These are phyloP conservation scores for Trichomonas gallinae DNA, from an alignment of 208 protist genomes.

Conservation along the genomic window DNA sequence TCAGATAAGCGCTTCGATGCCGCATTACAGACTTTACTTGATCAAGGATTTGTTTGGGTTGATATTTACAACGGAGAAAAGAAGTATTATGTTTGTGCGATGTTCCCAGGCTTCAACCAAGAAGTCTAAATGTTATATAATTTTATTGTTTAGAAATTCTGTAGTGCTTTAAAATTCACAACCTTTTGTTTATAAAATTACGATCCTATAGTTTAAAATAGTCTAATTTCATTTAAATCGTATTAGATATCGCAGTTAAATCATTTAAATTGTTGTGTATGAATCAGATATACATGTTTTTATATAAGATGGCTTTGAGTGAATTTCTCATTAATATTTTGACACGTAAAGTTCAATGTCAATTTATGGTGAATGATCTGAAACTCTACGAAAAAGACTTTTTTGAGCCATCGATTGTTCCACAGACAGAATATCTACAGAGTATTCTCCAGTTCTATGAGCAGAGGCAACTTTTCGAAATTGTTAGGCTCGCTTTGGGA, in stretches of 20 bases:
- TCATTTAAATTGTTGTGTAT: too few species aligned
- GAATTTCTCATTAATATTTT: too few species aligned
- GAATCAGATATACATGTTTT: too few species aligned
- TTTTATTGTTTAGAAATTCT: not conserved
- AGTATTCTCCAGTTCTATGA: not conserved
- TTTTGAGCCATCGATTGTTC: not conserved
- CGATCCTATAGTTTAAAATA: too few species aligned
- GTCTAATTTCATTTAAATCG: too few species aligned
- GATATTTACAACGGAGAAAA: not conserved
- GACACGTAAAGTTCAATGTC: too few species aligned
- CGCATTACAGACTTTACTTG: not conserved
- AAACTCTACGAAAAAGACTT: not conserved
- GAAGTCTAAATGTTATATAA: not conserved
- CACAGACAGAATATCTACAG: not conserved
- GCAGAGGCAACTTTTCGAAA: not conserved
- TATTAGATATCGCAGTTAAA: too few species aligned
- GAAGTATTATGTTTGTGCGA: not conserved
- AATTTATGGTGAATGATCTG: not conserved
- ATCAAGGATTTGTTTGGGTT: slow-evolving; percentile 14
- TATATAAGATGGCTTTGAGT: too few species aligned
- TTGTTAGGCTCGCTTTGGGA: not conserved
- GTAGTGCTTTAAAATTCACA: too few species aligned
- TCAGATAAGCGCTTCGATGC: not conserved
- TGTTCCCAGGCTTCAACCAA: not conserved
- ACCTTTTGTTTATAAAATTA: too few species aligned